Base-by-base conservation (phyloP, 1,139 yeast genomes). In the Candida neerlandica region DNA sequence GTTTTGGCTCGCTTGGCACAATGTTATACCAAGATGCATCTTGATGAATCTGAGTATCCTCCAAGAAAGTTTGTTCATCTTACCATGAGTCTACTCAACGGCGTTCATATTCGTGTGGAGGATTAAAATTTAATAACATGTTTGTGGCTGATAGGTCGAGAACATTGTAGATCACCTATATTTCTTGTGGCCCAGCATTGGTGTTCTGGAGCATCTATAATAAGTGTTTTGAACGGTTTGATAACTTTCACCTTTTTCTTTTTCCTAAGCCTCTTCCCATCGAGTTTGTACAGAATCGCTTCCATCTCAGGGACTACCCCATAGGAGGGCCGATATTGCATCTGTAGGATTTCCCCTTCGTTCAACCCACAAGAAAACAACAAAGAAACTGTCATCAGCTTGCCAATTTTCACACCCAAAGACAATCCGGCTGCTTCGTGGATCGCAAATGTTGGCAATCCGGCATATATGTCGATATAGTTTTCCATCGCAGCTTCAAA, bases 61-160 rank as follows among this genome's bases (percentile, higher is more conserved):
- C 71, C 73, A 44, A 63, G 52, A 51, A 69, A 66, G 58, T 49
- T 59, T 46, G 64, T 64, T 23, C 73, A 71, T 51, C 67, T 71
- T 53, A 71, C 75, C 10, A 68, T 69, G 71, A 61, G 62, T 42
- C 56, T 60, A 39, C 51, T 54, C 44, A 59, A 62, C 11, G 74
- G 73, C 16, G 65, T 55, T 6, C 10, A 23, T 10, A 35, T 47
- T 51, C 35, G 14, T 26, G 39, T 41, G 37, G 46, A 12, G 40
- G 6, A 29, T 29, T 34, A 33, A 41, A 49, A 23, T 27, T 14
- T 34, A 19, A 48, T 46, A 16, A 16, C 18, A 26, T 46, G 50
- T 23, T 27, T 41, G 19, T 27, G 44, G 16, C 23, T 38, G 19
- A 46, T 23, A 10, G 45, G 46, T 5, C 26, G 11, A 4, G 29